phyloP scores from a whole-genome alignment of 2,329 filamentous ascomycete genomes.

The Trichophyton mentagrophytes region DNA sequence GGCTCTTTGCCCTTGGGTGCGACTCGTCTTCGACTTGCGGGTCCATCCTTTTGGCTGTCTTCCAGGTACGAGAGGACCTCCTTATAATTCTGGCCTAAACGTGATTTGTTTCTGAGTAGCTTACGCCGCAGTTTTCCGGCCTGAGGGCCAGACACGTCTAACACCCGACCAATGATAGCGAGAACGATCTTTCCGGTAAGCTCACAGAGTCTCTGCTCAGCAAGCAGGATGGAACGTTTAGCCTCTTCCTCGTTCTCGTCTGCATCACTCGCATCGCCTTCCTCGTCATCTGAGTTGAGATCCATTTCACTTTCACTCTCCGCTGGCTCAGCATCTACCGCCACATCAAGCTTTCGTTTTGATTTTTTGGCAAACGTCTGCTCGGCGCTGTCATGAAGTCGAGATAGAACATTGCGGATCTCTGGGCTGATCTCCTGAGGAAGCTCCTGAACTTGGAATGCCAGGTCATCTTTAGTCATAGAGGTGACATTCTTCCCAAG shows the following conservation, averaged over 20 bases:
- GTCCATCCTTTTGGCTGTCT: slow-evolving; percentile 39
- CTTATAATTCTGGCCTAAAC: slow-evolving; percentile 72
- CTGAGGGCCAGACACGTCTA: slow-evolving; percentile 51
- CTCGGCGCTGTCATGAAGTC: slow-evolving; percentile 67
- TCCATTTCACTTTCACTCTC: slow-evolving; percentile 51
- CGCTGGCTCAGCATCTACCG: slow-evolving; percentile 47
- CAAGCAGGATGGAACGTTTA: slow-evolving; percentile 52
- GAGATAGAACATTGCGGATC: slow-evolving; percentile 53
- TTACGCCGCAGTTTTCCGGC: slow-evolving; percentile 55
- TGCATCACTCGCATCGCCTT: slow-evolving; percentile 9
- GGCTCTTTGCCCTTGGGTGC: slow-evolving; percentile 2
- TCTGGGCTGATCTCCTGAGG: slow-evolving; percentile 56
- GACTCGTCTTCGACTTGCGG: slow-evolving; percentile 6
- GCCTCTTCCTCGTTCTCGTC: slow-evolving; percentile 32
- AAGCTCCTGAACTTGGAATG: slow-evolving; percentile 46
- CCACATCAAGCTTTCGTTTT: slow-evolving; percentile 30
- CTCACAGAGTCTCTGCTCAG: slow-evolving; percentile 77
- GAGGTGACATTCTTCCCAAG: slow-evolving; percentile 31
- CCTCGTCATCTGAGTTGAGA: slow-evolving; percentile 34
- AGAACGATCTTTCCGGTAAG: slow-evolving; percentile 75
- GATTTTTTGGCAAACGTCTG: slow-evolving; percentile 61
- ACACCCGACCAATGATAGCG: slow-evolving; percentile 58
- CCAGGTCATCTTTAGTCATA: slow-evolving; percentile 34
- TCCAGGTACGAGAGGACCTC: slow-evolving; percentile 74
- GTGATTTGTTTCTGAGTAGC: slow-evolving; percentile 64